Evolutionary conservation across 441 rosid species (phyloP), one percentile per base, ranked within the genome.

Genomic region (Bruguiera hainesii): DNA sequence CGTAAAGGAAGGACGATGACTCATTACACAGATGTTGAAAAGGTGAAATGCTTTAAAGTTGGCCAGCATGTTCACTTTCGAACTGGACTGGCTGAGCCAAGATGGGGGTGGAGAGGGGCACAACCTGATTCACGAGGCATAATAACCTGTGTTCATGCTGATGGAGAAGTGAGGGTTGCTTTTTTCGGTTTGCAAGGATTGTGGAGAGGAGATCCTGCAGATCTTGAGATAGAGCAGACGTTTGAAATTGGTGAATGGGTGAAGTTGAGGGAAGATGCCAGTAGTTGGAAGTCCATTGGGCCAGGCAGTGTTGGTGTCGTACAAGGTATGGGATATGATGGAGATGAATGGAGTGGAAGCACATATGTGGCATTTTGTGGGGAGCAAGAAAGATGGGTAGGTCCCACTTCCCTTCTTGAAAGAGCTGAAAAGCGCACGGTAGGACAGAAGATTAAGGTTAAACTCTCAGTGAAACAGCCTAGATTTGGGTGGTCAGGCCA

Each of bases 101-200:
- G 98, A 77, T 93, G 98, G 99, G 98, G 99, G 21, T 93, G 98
- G 99, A 83, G 97, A 81, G 97, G 92, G 60, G 81, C 94, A 59
- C 87, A 57, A 75, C 84, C 85, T 25, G 85, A 84, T 67, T 90
- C 96, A 9, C 83, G 82, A 67, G 98, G 98, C 65, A 82, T 96
- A 76, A 71, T 96, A 68, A 87, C 96, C 18, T 80, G 87, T 64
- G 94, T 93, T 68, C 90, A 90, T 79, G 95, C 94, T 68, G 98
- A 93, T 83, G 97, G 97, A 75, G 99, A 96, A 83, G 79, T 89
- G 16, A 80, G 96, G 74, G 82, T 93, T 79, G 91, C 99, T 52
- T 88, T 96, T 82, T 83, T 80, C 73, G 91, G 91, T 52, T 80
- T 96, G 84, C 84, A 82, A 35, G 91, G 91, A 26, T 71, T 96